Percentiles rank a stretch among this genome's conserved stretches.
Conservation (phyloP, 2,329 filamentous ascomycete genomes). For the Talaromyces atroroseus region DNA sequence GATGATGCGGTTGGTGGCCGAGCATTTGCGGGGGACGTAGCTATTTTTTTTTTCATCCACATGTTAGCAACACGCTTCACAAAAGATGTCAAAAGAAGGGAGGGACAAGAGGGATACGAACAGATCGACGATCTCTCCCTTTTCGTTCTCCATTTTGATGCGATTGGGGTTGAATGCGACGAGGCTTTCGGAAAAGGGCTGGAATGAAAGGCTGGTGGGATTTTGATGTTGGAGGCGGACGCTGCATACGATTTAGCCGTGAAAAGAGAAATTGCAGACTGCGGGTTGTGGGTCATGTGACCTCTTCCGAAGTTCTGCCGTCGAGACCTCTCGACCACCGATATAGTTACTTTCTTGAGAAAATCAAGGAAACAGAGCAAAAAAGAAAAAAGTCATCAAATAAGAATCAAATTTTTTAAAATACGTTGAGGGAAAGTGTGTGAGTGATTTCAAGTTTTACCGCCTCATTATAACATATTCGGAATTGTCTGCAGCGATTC, state of each 20-base stretch:
- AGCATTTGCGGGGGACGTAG: constrained; percentile 99
- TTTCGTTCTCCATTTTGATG: constrained; percentile 98
- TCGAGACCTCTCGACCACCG: not conserved
- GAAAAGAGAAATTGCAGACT: constrained; percentile 15
- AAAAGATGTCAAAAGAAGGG: not conserved
- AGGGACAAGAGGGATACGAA: constrained; percentile 48
- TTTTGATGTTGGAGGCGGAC: constrained; percentile 20
- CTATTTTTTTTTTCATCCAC: constrained; percentile 44
- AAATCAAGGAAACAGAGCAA: not conserved
- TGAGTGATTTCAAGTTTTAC: not conserved
- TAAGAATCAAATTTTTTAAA: too few species aligned
- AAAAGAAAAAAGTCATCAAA: too few species aligned
- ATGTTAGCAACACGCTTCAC: not conserved
- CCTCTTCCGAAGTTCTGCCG: constrained; percentile 16
- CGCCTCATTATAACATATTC: not conserved
- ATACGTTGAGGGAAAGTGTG: too few species aligned
- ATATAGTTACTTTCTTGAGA: not conserved
- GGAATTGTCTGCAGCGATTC: too few species aligned
- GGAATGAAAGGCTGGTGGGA: constrained; percentile 14
- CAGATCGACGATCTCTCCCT: constrained; percentile 99
- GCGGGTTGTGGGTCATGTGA: constrained; percentile 31
- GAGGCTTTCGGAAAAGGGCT: not conserved
- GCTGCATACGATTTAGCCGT: constrained; percentile 22
- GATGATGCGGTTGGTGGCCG: constrained; percentile 99
- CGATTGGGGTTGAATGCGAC: constrained; percentile 23